These are phyloP conservation scores for Elsinoe ampelina DNA, from an alignment of 2,329 filamentous ascomycete genomes.

Conservation along the genomic window DNA sequence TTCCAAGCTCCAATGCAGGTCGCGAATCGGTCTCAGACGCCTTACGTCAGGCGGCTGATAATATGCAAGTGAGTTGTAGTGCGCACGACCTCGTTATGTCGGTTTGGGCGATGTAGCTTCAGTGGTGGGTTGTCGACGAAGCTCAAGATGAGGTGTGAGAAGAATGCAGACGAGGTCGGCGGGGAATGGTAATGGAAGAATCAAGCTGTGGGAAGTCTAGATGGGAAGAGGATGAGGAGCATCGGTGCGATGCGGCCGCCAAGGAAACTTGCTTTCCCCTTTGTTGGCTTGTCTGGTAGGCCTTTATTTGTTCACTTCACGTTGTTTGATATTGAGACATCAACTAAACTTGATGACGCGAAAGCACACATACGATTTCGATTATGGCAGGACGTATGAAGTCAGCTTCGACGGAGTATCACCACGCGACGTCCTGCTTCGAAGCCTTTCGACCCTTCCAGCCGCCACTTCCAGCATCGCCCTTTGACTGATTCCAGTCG, in stretches of 20 bases:
- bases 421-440: too few relatives aligned
- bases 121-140: neutral
- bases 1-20: slow-evolving; percentile 5
- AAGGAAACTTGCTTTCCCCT: neutral
- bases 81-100: neutral
- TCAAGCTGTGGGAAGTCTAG: slow-evolving; percentile 4
- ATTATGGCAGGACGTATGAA: too few relatives aligned
- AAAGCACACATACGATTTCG: too few relatives aligned
- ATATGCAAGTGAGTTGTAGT: slow-evolving; percentile 5
- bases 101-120: neutral
- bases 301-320: neutral
- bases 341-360: neutral
- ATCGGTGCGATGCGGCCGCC: slow-evolving; percentile 12
- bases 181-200: neutral
- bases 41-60: slow-evolving; percentile 13
- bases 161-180: slow-evolving; percentile 4
- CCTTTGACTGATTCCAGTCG: neutral
- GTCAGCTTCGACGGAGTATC: too few relatives aligned
- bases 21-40: neutral
- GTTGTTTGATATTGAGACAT: slow-evolving; percentile 5
- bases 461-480: neutral
- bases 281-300: neutral
- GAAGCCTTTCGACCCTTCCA: neutral
- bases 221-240: neutral
- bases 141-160: neutral